Base-by-base conservation (phyloP, 2,329 filamentous ascomycete genomes). In the Colletotrichum incanum region DNA sequence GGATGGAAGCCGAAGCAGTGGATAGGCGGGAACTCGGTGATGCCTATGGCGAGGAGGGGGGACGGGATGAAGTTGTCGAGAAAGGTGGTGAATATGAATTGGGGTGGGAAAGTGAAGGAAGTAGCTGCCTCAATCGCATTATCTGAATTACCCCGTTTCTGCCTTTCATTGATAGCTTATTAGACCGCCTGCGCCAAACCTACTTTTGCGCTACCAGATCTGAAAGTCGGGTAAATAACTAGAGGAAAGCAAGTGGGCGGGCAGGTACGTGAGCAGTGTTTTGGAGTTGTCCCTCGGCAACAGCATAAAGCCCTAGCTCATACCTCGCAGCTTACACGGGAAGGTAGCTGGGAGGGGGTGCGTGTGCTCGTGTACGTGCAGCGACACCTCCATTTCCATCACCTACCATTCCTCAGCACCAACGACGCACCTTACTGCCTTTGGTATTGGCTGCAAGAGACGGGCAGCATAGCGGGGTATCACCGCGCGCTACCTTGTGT, bases 1-100 rank as follows among this genome's bases (percentile, higher is more conserved):
- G 14, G 60, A 65, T 34, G 41, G 50, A 69, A 41, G 23, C 64
- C 31, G 66, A 56, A 50, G 50, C 41, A 39, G 39, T 34, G 23
- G 45, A 43, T 31, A 50, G 58, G 52, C 28, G 23, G 31, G 23
- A 47, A 52, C 20, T 65, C 28, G 41, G 26, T 34, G 45, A 56
- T 45, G 50, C 12, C 28, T 41, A 49, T 11, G 43, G 47, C n/a
- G 45, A 65, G 45, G 47, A 20, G 49, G 39, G 39, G 65, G 56
- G 39, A 18, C 31, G 54, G 47, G 65, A 23, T 37, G 54, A 47
- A 49, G 56, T 62, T 49, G 68, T 56, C 43, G 37, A 39, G 28
- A 47, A 45, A 26, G 45, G 41, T 37, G 45, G 34, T 62, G 59
- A 26, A 39, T 20, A 28, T 26, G 47, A 39, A 41, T 28, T 31